Evolutionary conservation across 495 filamentous ascomycete genomes (phyloP).

Genomic region (Lasiosphaeriaceae sp.): DNA sequence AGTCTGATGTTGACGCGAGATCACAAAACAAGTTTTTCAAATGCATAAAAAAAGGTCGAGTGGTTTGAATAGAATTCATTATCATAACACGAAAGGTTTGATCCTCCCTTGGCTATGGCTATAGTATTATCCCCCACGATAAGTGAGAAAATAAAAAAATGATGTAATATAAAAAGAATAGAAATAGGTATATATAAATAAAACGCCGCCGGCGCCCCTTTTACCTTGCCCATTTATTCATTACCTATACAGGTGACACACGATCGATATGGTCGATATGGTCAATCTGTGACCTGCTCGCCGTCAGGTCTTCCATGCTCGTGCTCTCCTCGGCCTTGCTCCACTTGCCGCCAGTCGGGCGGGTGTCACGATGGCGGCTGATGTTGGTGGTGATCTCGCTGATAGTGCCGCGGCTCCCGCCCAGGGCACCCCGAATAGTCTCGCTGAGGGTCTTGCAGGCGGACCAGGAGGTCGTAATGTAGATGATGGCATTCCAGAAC

Average conservation of each 20-base stretch:
- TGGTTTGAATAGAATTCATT: no score
- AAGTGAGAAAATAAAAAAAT: no score
- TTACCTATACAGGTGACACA: constrained; percentile 9
- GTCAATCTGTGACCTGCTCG: constrained; percentile 4
- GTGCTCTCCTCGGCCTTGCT: constrained; percentile 14
- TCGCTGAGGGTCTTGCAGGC: constrained; percentile 38
- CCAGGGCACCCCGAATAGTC: background rate
- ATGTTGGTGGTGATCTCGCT: background rate
- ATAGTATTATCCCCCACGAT: no score
- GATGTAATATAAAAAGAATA: no score
- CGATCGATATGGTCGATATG: no score
- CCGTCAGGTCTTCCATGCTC: constrained; percentile 21
- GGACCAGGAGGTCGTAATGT: constrained; percentile 59
- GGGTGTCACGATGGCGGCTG: constrained; percentile 4
- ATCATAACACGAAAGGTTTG: no score
- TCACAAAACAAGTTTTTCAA: no score
- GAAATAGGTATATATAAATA: no score
- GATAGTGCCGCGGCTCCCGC: background rate
- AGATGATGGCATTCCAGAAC: constrained; percentile 83
- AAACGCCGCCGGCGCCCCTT: no score
- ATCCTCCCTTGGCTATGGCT: no score
- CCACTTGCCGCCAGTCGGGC: constrained; percentile 1
- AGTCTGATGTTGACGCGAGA: no score
- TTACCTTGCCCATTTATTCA: background rate
- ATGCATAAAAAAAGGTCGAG: no score